Percentiles rank a stretch among this genome's conserved stretches.
Conservation (phyloP, 2,329 filamentous ascomycete species). For the Aspergillus sp. region DNA sequence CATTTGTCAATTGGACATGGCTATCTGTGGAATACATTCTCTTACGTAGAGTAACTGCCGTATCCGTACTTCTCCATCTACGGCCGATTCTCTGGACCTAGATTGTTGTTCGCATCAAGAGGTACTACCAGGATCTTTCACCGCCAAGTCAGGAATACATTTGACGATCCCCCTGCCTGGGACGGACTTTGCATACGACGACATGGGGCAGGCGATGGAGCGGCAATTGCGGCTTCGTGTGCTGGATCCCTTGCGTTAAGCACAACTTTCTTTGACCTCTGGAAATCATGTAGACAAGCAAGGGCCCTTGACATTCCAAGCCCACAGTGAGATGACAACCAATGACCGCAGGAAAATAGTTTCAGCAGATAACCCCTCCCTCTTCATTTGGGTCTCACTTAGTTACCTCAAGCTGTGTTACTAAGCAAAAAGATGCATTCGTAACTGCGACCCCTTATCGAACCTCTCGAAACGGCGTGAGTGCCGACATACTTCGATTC, state of each 20-base stretch:
- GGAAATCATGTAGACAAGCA: background rate
- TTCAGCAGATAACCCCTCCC: background rate
- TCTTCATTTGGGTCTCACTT: background rate
- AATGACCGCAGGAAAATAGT: background rate
- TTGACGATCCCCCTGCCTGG: constrained; percentile 4
- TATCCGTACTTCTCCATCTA: constrained; percentile 5
- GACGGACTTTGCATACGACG: background rate
- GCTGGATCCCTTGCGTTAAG: constrained; percentile 1
- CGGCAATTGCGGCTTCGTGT: constrained; percentile 5
- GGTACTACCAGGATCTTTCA: background rate
- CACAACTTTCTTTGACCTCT: constrained; percentile 1
- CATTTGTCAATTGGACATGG: constrained; percentile 1
- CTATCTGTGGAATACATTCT: constrained; percentile 6
- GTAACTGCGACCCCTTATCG: background rate
- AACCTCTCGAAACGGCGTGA: constrained; percentile 2
- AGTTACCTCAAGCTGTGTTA: constrained; percentile 2
- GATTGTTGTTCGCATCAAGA: constrained; percentile 7
- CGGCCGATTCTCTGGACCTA: constrained; percentile 5
- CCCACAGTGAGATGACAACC: background rate
- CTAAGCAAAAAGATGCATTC: background rate
- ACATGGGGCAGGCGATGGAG: constrained; percentile 2
- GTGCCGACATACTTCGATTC: background rate
- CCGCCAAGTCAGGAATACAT: constrained; percentile 4
- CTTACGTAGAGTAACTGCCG: background rate
- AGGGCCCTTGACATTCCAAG: background rate